phyloP scores from a whole-genome alignment of 2,329 filamentous ascomycete genomes.

The Colletotrichum simmondsii region DNA sequence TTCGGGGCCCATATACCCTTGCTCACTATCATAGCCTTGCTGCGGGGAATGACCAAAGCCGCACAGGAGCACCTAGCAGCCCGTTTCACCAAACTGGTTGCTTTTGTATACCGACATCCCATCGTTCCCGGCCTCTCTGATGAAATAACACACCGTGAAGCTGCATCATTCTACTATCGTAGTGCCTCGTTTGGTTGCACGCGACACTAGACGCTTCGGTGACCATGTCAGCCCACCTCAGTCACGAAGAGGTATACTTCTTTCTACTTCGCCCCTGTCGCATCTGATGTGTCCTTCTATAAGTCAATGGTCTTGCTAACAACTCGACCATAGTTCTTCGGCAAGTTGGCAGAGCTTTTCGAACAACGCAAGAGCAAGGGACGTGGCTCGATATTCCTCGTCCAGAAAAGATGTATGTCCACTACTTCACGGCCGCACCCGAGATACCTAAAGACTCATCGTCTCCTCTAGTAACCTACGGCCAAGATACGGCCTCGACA shows the following conservation, averaged over 20 bases:
- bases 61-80: neutral
- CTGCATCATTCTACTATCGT: neutral
- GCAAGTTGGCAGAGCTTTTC: slow-evolving; percentile 75
- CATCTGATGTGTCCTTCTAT: neutral
- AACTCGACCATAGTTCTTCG: slow-evolving; percentile 73
- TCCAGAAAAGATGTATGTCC: slow-evolving; percentile 77
- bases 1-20: neutral
- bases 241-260: slow-evolving; percentile 67
- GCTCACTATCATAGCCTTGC: neutral
- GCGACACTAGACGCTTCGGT: neutral
- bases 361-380: slow-evolving; percentile 72
- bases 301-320: slow-evolving; percentile 10
- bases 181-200: neutral
- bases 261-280: neutral
- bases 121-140: neutral
- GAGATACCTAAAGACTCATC: slow-evolving; percentile 2
- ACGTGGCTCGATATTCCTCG: slow-evolving; percentile 79
- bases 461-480: slow-evolving; percentile 51
- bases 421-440: neutral
- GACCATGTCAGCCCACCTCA: slow-evolving; percentile 59
- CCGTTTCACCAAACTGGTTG: neutral
- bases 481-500: slow-evolving; percentile 52
- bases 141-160: neutral
- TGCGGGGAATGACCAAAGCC: neutral
- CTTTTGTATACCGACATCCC: neutral